Evolutionary conservation across 176 grass and related monocot species (phyloP).

Genomic region (Carex parvula): DNA sequence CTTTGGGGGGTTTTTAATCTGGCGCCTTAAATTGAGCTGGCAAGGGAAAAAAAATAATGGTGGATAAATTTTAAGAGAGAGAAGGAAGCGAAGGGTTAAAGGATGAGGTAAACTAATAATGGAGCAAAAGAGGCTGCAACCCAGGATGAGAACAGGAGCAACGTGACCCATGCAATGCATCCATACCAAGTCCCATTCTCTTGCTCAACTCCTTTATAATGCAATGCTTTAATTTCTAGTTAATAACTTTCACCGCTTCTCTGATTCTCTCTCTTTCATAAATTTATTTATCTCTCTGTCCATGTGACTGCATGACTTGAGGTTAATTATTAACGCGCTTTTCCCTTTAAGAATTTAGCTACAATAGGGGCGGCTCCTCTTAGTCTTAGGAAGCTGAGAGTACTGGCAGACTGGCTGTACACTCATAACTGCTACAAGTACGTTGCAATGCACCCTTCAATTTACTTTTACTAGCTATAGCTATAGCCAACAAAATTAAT

Average conservation of each 20-base stretch:
- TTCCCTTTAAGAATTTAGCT: slow-evolving; percentile 23
- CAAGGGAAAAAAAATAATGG: slow-evolving; percentile 45
- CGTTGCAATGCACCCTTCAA: not conserved
- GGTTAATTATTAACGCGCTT: slow-evolving; percentile 25
- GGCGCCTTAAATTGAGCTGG: slow-evolving; percentile 28
- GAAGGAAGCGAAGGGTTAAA: slow-evolving; percentile 16
- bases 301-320: slow-evolving; percentile 31
- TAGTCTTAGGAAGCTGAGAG: not conserved
- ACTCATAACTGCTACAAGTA: slow-evolving; percentile 8
- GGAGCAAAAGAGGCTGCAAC: slow-evolving; percentile 43
- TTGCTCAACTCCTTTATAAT: slow-evolving; percentile 37
- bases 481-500: not conserved
- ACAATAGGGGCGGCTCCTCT: slow-evolving; percentile 23
- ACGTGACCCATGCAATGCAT: slow-evolving; percentile 63
- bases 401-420: slow-evolving; percentile 3
- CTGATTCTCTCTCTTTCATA: not conserved
- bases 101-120: slow-evolving; percentile 1
- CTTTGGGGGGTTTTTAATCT: not conserved
- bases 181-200: slow-evolving; percentile 47
- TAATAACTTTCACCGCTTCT: slow-evolving; percentile 24
- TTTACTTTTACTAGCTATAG: not conserved
- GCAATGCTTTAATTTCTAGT: slow-evolving; percentile 29
- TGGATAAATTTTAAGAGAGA: slow-evolving; percentile 28
- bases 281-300: slow-evolving; percentile 36
- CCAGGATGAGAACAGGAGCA: slow-evolving; percentile 44